Evolutionary conservation across 352 stramenopile species (phyloP).

Genomic region (Phytopythium sindhum): DNA sequence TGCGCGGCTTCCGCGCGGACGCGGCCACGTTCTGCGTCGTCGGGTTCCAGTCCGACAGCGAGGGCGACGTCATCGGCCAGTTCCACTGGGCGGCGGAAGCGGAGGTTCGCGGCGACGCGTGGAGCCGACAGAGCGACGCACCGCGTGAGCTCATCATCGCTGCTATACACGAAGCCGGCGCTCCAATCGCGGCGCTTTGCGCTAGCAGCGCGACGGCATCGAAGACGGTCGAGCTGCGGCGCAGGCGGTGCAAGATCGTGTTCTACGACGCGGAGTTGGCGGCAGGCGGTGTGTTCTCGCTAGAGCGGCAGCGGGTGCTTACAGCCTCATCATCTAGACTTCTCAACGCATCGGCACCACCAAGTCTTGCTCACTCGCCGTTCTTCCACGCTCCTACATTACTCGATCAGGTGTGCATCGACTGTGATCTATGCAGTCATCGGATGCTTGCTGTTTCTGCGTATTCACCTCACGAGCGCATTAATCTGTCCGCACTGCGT

Average conservation of each 20-base stretch:
- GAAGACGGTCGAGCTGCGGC: background rate
- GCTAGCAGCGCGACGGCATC: too few relatives aligned
- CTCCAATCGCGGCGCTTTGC: background rate
- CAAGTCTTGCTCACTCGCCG: background rate
- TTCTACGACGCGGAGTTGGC: constrained; percentile 25
- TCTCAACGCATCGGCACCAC: too few relatives aligned
- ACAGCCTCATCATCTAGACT: background rate
- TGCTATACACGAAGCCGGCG: background rate
- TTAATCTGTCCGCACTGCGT: background rate
- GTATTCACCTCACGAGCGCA: too few relatives aligned
- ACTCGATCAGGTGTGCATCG: background rate
- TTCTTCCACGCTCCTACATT: background rate
- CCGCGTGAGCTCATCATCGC: background rate
- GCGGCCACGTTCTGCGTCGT: constrained; percentile 30
- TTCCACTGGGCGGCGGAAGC: constrained; percentile 3
- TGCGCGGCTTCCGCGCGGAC: constrained; percentile 20
- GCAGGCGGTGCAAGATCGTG: constrained; percentile 12
- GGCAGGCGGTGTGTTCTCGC: constrained; percentile 16
- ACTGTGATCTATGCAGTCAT: too few relatives aligned
- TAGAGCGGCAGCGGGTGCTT: background rate
- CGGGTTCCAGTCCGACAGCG: background rate
- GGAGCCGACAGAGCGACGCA: too few relatives aligned
- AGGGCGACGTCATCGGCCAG: constrained; percentile 7
- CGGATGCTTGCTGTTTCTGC: too few relatives aligned
- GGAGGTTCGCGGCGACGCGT: constrained; percentile 3